These are phyloP conservation scores for Blechomonas ayalai DNA, from an alignment of 208 protist genomes.

Conservation along the genomic window DNA sequence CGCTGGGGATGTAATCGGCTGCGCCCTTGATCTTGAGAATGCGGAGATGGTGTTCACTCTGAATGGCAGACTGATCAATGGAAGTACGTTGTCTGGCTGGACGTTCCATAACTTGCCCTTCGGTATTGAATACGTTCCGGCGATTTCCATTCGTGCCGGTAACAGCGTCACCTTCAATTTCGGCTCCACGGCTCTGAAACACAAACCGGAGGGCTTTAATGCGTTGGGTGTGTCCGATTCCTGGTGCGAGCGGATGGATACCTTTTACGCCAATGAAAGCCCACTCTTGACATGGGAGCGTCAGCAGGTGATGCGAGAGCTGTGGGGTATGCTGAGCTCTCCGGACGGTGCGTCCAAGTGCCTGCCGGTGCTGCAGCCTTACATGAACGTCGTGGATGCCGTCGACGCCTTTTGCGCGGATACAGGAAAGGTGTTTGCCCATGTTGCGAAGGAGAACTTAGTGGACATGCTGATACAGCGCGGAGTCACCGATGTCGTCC, in stretches of 20 bases:
- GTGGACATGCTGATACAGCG: conserved; percentile 20
- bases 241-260: conserved; percentile 88
- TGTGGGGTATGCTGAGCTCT: conserved; percentile 19
- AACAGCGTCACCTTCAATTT: conserved; percentile 87
- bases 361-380: conserved; percentile 10
- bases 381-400: conserved; percentile 22
- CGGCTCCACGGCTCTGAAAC: conserved; percentile 74
- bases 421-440: conserved; percentile 33
- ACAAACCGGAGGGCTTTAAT: conserved; percentile 84
- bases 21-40: conserved; percentile 67
- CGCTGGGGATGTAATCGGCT: conserved; percentile 84
- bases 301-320: conserved; percentile 32
- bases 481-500: conserved; percentile 1
- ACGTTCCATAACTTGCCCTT: conserved; percentile 33
- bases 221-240: conserved; percentile 86
- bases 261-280: conserved; percentile 73
- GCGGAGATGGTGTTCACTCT: conserved; percentile 75
- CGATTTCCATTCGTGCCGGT: conserved; percentile 75
- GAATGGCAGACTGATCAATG: conserved; percentile 68
- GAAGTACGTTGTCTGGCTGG: conserved; percentile 14
- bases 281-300: conserved; percentile 39
- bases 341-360: not conserved
- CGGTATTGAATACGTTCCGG: conserved; percentile 52
- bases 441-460: conserved; percentile 25
- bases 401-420: conserved; percentile 28